Evolutionary conservation across 2,329 filamentous ascomycete genomes (phyloP), one percentile per base, ranked within the genome.

Genomic region (Cytospora schulzeri): DNA sequence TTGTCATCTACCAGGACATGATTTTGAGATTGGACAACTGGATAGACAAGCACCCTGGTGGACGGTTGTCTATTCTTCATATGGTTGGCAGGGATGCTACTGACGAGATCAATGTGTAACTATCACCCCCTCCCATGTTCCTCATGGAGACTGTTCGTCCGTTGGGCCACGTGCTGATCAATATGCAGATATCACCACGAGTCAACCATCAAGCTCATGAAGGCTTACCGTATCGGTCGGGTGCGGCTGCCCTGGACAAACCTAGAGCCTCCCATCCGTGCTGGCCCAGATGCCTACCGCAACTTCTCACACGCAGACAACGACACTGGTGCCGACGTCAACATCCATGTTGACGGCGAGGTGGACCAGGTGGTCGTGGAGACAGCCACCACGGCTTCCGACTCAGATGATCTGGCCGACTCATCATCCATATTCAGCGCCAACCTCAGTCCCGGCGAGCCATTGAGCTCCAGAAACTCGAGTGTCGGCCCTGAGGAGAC

Each of bases 41-140:
- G 86, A 78, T 88, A 68, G 72, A 81, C 62, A 80, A 76, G 63
- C 86, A 88, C 69, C 86, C 86, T 0, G 86, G 86, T 24, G 86
- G 86, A 35, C 76, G 78, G 17, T 75, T 88, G 29, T 83, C 85
- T 24, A 86, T 88, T 66, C 71, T 84, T 67, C 86, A 88, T 75
- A 87, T 86, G 83, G 81, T 86, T 4, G 84, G 84, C 62, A 79
- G 78, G 73, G 84, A 87, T 74, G 83, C 84, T 28, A 85, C 83
- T 24, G 82, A 85, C 70, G 84, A 87, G 71, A 86, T 86, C 69
- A 82, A 82, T 67, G 81, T 80, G 84, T 86, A 81, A 78, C 68
- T 73, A 56, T 55, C n/a, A 54, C 26, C 63, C 48, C 38, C 54
- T 31, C 11, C n/a, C 28, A 17, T 53, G 31, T 33, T 33, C 48